Percentiles rank a stretch among this genome's conserved stretches.
These are phyloP conservation scores for Tetrapisispora iriomotensis DNA, from an alignment of 805 yeast genomes.

Conservation along the genomic window DNA sequence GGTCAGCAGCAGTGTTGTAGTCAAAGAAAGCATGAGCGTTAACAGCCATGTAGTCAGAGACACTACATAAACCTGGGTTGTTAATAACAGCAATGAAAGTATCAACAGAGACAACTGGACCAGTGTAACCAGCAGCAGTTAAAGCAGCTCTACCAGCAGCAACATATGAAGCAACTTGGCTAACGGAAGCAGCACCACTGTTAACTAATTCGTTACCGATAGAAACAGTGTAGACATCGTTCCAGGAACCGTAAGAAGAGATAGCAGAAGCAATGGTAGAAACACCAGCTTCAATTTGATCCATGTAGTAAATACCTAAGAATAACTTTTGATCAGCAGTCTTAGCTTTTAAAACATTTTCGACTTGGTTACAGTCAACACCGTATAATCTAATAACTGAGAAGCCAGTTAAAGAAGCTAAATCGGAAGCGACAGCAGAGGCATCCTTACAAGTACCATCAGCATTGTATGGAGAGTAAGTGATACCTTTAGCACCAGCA, in stretches of 20 bases:
- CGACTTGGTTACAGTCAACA: slow-evolving; percentile 78
- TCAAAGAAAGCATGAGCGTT: slow-evolving; percentile 98
- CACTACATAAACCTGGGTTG: slow-evolving; percentile 86
- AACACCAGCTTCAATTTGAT: slow-evolving; percentile 46
- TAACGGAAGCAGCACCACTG: slow-evolving; percentile 64
- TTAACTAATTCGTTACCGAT: slow-evolving; percentile 98
- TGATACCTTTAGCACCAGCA: slow-evolving; percentile 57
- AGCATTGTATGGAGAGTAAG: slow-evolving; percentile 71
- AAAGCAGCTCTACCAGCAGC: slow-evolving; percentile 62
- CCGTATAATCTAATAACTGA: slow-evolving; percentile 70
- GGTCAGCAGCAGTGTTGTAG: slow-evolving; percentile 62
- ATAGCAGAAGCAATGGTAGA: slow-evolving; percentile 51
- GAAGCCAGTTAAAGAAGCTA: slow-evolving; percentile 43
- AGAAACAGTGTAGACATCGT: slow-evolving; percentile 63
- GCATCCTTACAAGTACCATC: slow-evolving; percentile 62
- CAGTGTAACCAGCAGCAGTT: slow-evolving; percentile 74
- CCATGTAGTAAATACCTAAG: slow-evolving; percentile 60
- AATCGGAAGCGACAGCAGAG: slow-evolving; percentile 48
- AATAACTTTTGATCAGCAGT: slow-evolving; percentile 55
- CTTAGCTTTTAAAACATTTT: slow-evolving; percentile 59
- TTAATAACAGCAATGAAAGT: slow-evolving; percentile 90
- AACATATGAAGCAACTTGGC: slow-evolving; percentile 60
- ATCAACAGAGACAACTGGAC: slow-evolving; percentile 91
- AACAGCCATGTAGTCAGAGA: slow-evolving; percentile 88
- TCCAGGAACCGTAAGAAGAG: slow-evolving; percentile 63